Base-by-base conservation (phyloP, 2,329 filamentous ascomycete genomes). In the Ophiostoma triangulosporum region DNA sequence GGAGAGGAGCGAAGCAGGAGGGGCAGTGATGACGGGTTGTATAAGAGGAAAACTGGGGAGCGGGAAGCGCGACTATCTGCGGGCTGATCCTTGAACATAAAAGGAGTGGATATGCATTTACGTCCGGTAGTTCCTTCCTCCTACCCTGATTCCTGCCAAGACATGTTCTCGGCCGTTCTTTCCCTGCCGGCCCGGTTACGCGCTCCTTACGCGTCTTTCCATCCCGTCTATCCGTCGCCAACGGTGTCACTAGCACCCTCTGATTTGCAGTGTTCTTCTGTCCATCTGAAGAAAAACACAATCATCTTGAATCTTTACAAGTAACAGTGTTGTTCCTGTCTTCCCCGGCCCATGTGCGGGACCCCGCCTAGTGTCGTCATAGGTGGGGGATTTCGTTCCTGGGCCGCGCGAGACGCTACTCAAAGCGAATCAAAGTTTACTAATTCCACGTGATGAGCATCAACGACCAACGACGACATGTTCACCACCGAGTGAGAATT, bases 321-420 rank as follows among this genome's bases (percentile, higher is more conserved):
- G n/a, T n/a, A n/a, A n/a, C n/a, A n/a, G n/a, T n/a, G n/a, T n/a
- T 38, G 35, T 31, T 6, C 29, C 29, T 35, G 4, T 29, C 26
- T 45, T 20, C 40, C 40, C 40, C 17, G 48, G 40, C 15, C 27
- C 43, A 11, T 46, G 43, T 46, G 11, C 38, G 50, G 45, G 48
- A 54, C 53, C 43, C 56, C 56, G 38, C 38, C 20, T 17, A 56
- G 48, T 57, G 56, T 57, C 56, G 56, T 57, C 56, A 57, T 57
- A 55, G 36, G 53, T 56, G 51, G 53, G 43, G 52, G 36, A 36
- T n/a, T 12, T 29, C 26, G 40, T 50, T 51, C 22, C 48, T 46
- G 38, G 38, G n/a, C 35, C 20, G 35, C 17, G n/a, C n/a, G n/a
- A n/a, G n/a, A n/a, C n/a, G n/a, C n/a, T n/a, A n/a, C n/a, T n/a